phyloP scores from a whole-genome alignment of 306 rosid species.

The Cucurbita pepo region DNA sequence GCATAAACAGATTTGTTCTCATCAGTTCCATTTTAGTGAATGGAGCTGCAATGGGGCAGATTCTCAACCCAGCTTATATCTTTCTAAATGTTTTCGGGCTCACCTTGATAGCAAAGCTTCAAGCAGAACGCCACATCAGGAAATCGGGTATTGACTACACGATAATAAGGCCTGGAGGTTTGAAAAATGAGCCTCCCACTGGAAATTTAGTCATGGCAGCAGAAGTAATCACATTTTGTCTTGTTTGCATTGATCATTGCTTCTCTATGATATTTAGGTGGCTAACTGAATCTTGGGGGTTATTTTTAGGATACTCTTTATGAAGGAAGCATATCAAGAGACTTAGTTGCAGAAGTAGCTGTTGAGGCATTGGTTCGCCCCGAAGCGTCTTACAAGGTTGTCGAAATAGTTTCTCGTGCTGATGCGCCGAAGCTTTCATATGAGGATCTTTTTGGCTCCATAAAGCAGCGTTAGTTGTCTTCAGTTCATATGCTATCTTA shows the following conservation, averaged over 20 bases:
- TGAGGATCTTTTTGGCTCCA: conserved; percentile 73
- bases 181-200: conserved; percentile 76
- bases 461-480: conserved; percentile 32
- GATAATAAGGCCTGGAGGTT: conserved; percentile 89
- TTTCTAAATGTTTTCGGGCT: conserved; percentile 84
- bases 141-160: conserved; percentile 92
- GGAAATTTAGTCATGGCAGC: conserved; percentile 85
- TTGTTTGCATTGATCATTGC: not conserved
- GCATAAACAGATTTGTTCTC: conserved; percentile 71
- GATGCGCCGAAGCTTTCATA: conserved; percentile 63
- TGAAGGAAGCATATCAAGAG: conserved; percentile 76
- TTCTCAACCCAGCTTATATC: conserved; percentile 81
- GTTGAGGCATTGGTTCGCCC: conserved; percentile 68
- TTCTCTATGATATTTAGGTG: not conserved
- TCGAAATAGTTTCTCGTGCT: conserved; percentile 62
- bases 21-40: conserved; percentile 87
- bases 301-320: conserved; percentile 61
- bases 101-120: conserved; percentile 82
- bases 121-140: conserved; percentile 64
- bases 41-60: conserved; percentile 94
- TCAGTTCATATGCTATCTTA: not conserved
- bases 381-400: conserved; percentile 80
- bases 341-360: conserved; percentile 85
- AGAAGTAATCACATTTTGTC: conserved; percentile 35
- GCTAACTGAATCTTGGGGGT: not conserved